phyloP scores from a whole-genome alignment of 129 eudicot genomes.

The Tagetes erecta region DNA sequence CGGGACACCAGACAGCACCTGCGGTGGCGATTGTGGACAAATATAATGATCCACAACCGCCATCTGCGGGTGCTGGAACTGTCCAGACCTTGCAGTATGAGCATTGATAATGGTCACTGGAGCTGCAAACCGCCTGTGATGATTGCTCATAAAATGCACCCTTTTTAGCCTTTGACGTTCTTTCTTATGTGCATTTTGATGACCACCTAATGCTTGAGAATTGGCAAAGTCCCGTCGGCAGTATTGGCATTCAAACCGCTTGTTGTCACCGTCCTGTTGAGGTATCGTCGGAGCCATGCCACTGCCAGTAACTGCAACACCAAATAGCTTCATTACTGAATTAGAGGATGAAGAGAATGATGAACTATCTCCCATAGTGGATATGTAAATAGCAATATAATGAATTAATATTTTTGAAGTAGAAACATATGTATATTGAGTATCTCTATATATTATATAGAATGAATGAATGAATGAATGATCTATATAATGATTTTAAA shows the following conservation, averaged over 20 bases:
- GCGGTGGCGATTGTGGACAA: constrained; percentile 43
- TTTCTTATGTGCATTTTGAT: constrained; percentile 87
- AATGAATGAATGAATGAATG: background rate
- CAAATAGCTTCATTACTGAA: constrained; percentile 64
- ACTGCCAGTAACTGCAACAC: constrained; percentile 44
- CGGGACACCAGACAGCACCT: constrained; percentile 70
- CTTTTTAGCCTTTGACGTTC: constrained; percentile 63
- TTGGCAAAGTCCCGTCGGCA: constrained; percentile 66
- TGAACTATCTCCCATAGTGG: constrained; percentile 51
- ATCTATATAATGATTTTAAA: background rate
- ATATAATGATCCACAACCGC: constrained; percentile 35
- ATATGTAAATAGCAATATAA: background rate
- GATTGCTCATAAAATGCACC: constrained; percentile 51
- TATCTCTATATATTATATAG: background rate
- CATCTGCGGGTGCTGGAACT: constrained; percentile 32
- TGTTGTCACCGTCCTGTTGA: constrained; percentile 40
- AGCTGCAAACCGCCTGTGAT: constrained; percentile 43
- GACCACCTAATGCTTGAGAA: constrained; percentile 90
- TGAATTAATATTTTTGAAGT: background rate
- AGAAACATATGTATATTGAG: background rate
- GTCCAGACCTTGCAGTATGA: constrained; percentile 45
- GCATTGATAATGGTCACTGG: constrained; percentile 44
- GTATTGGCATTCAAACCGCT: constrained; percentile 67
- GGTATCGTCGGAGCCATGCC: constrained; percentile 34
- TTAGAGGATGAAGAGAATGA: constrained; percentile 33